These are phyloP conservation scores for Fusarium pininemorale DNA, from an alignment of 2,329 filamentous ascomycete species.

Conservation along the genomic window DNA sequence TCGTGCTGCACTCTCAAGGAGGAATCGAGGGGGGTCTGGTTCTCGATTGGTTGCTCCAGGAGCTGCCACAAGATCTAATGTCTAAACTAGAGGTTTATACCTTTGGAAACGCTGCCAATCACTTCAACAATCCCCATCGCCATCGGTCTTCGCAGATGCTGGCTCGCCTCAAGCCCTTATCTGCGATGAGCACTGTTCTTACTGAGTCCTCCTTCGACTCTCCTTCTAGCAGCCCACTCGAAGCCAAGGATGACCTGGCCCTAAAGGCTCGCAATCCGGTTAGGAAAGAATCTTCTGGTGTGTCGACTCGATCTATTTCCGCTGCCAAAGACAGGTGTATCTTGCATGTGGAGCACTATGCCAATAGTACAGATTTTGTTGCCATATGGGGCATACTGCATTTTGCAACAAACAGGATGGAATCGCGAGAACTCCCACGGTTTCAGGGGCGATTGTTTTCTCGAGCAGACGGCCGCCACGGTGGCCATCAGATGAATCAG, in stretches of 20 bases:
- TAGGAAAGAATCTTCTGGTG: constrained; percentile 39
- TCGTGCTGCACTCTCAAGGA: constrained; percentile 81
- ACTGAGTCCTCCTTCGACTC: constrained; percentile 49
- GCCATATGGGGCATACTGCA: constrained; percentile 78
- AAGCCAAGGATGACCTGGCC: constrained; percentile 20
- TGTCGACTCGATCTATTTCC: constrained; percentile 49
- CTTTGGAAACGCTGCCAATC: constrained; percentile 81
- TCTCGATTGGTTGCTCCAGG: constrained; percentile 79
- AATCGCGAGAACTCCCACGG: constrained; percentile 60
- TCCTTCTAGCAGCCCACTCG: constrained; percentile 31
- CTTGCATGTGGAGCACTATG: constrained; percentile 82
- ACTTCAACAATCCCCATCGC: constrained; percentile 80
- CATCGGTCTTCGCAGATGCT: constrained; percentile 57
- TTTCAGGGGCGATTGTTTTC: constrained; percentile 71
- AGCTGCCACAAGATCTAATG: constrained; percentile 72
- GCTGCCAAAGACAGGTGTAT: constrained; percentile 63
- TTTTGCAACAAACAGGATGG: constrained; percentile 62
- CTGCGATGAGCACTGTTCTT: constrained; percentile 46
- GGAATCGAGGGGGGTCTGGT: constrained; percentile 78
- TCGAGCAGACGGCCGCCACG: constrained; percentile 54
- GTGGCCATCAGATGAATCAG: constrained; percentile 68
- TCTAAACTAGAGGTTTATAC: constrained; percentile 79
- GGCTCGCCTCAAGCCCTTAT: constrained; percentile 46
- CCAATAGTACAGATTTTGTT: constrained; percentile 78
- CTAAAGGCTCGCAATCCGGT: constrained; percentile 22